Base-by-base conservation (phyloP, 371 early-diverging fungal species). In the Rhizopus sp. region DNA sequence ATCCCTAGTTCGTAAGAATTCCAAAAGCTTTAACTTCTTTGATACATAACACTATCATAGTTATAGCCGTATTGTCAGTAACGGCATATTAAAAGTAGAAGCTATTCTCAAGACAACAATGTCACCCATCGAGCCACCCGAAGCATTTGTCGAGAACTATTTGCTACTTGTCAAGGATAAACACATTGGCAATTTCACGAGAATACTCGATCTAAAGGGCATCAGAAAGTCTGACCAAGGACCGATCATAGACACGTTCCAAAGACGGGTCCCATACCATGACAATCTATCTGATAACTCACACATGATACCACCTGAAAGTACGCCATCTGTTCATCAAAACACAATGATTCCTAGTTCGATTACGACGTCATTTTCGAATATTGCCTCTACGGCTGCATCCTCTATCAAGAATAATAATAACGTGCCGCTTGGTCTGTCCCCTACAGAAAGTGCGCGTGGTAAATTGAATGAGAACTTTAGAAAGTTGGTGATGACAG, bases 71-170 rank as follows among this genome's bases (percentile, higher is more conserved):
- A 82, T 96, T 53, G 87, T 96, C 8, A 87, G 82, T 39, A 84
- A 82, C 65, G 91, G 93, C 1, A 77, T 96, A 12, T 73, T 87
- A 29, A 89, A 85, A 53, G 77, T 89, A 15, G 97, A 97, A 70
- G 84, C 88, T 23, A 75, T 96, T 16, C 75, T 97, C 5, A 97
- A 97, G 69, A 89, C 92, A 1, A 80, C 93, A 13, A 79, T 97
- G 83, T 86, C 91, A 3, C 92, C 96, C 0, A 77, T 74, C 33
- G 93, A 93, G 23, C 96, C 98, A 0, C 62, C 83, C 5, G 92
- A 93, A 7, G 92, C 85, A 31, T 86, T 94, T 55, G 86, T 95
- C 7, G 90, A 90, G 45, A 92, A 92, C 37, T 96, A 93, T 62
- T 59, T 94, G n/a, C 69, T 94, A 42, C 77, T 97, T 23, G 91